Conservation (phyloP, 805 yeast genomes). For the Debaryomyces prosopidis region DNA sequence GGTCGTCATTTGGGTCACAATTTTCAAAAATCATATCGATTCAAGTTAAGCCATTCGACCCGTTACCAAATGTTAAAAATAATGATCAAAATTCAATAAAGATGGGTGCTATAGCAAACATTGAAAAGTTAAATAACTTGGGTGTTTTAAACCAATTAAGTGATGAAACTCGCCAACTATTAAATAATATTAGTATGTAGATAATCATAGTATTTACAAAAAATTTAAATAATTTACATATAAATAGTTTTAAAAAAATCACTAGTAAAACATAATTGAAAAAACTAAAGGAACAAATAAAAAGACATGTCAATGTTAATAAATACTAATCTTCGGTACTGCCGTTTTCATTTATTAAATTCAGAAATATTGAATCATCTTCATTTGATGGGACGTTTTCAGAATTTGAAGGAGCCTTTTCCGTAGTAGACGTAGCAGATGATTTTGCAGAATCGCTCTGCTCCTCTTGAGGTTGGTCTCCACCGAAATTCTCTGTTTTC, state of each 20-base stretch:
- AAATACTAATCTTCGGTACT: constrained; percentile 1
- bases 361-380: constrained; percentile 18
- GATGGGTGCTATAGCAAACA: constrained; percentile 22
- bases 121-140: constrained; percentile 26
- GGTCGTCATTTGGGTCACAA: constrained; percentile 78
- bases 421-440: neutral
- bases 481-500: constrained; percentile 2
- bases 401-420: neutral
- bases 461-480: neutral
- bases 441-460: neutral
- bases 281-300: neutral
- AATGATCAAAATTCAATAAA: constrained; percentile 32
- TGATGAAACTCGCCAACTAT: constrained; percentile 13
- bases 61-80: constrained; percentile 53
- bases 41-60: constrained; percentile 65
- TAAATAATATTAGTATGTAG: constrained; percentile 3
- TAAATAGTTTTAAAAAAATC: neutral
- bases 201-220: neutral
- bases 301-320: neutral
- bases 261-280: neutral
- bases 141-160: constrained; percentile 29
- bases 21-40: constrained; percentile 74
- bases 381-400: constrained; percentile 3
- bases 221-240: constrained; percentile 1
- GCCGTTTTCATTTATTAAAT: constrained; percentile 13